Evolutionary conservation across 139 green algal genomes (phyloP), one percentile per base, ranked within the genome.

Genomic region (Protoeuglena noctilucae): DNA sequence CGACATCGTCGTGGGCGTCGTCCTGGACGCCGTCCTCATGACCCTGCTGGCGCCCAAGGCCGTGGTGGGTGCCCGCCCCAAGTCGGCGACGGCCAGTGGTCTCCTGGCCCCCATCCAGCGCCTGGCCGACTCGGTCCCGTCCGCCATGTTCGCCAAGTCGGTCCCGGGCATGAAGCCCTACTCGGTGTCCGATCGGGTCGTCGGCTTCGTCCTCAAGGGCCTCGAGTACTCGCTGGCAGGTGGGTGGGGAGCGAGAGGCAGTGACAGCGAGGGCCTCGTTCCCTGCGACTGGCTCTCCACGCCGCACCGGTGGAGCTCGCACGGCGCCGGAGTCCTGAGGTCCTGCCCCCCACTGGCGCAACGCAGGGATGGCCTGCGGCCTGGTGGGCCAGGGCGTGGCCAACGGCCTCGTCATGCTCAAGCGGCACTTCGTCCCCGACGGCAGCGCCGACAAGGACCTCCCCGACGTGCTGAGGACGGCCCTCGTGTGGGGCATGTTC

Each of bases 401-500:
- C 59, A 97, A 94, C 66, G 51, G 53, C 7, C 40, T 88, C 28
- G 96, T 97, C 80, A 41, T 62, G 5, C 45, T 76, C 51, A 91
- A 84, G 73, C 83, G 59, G 59, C 54, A 30, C 73, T 57, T 19
- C 58, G 78, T 71, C 66, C 65, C 76, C 18, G 58, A 81, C 1
- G 28, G 70, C n/a, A 51, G 67, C 48, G 74, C 72, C 14, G 58
- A 55, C 18, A 72, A 56, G 30, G 80, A 93, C 59, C 16, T 84
- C 86, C 4, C 78, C 78, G 4, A 51, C n/a, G n/a, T 92, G 40
- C 46, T 83, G 25, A 68, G 70, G 50, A 92, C 86, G 2, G 82
- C 77, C 0, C 74, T 95, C 31, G 79, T 88, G 46, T 95, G 86
- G 86, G 88, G 80, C 39, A 55, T 92, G 22, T 97, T 97, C 78